These are phyloP conservation scores for Adiantum capillusveneris DNA, from an alignment of 75 land plant species.

Conservation along the genomic window DNA sequence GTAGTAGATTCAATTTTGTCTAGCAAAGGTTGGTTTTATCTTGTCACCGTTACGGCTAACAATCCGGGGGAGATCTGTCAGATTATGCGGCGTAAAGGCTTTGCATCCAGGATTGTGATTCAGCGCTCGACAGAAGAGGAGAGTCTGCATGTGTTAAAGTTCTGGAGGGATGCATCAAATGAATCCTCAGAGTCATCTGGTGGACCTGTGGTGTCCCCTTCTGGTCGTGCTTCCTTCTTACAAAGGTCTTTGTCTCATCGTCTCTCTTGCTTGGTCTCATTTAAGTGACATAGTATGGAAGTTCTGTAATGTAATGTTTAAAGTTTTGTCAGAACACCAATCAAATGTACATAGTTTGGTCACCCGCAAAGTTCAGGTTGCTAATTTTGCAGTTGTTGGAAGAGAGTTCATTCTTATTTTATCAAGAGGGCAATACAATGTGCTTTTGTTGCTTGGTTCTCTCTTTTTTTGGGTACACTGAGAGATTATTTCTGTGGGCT, in stretches of 20 bases:
- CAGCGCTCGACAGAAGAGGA: slow-evolving; percentile 82
- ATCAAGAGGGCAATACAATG: no score
- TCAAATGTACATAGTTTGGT: no score
- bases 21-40: slow-evolving; percentile 76
- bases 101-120: slow-evolving; percentile 70
- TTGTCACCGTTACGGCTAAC: slow-evolving; percentile 74
- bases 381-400: no score
- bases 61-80: slow-evolving; percentile 77
- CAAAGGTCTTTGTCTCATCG: slow-evolving; percentile 2
- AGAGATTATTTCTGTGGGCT: no score
- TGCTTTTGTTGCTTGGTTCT: no score
- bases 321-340: no score
- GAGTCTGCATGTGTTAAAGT: slow-evolving; percentile 67
- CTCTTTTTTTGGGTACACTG: no score
- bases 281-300: no score
- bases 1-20: slow-evolving; percentile 67
- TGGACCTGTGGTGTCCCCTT: slow-evolving; percentile 4
- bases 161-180: slow-evolving; percentile 53
- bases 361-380: no score
- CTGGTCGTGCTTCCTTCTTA: neutral
- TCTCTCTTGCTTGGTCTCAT: neutral
- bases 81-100: slow-evolving; percentile 76
- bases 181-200: neutral
- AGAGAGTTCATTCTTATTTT: no score
- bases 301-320: no score